Evolutionary conservation across 352 stramenopile species (phyloP).

Genomic region (Globisporangium solare): DNA sequence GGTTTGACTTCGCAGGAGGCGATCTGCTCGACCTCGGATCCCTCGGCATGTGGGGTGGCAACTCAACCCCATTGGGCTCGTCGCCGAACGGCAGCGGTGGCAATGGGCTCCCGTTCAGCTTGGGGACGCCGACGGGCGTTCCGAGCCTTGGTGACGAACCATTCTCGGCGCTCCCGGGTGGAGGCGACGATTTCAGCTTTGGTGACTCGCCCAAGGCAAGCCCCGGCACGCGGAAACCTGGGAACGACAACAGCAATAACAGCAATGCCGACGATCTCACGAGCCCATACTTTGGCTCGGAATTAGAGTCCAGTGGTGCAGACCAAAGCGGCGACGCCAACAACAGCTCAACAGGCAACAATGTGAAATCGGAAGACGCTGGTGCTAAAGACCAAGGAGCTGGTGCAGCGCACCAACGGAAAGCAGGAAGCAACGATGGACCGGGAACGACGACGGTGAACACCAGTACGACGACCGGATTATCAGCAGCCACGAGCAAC

Average conservation of each 20-base stretch:
- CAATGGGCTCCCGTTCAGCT: slow-evolving; percentile 64
- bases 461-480: neutral
- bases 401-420: slow-evolving; percentile 19
- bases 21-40: slow-evolving; percentile 76
- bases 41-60: slow-evolving; percentile 62
- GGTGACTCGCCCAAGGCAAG: slow-evolving; percentile 69
- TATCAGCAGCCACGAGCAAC: neutral
- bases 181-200: slow-evolving; percentile 75
- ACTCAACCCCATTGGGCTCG: slow-evolving; percentile 55
- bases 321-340: slow-evolving; percentile 36
- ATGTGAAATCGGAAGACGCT: slow-evolving; percentile 23
- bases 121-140: slow-evolving; percentile 79
- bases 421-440: neutral
- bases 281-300: slow-evolving; percentile 62
- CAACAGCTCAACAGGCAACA: slow-evolving; percentile 13
- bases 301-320: slow-evolving; percentile 31
- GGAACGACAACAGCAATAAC: slow-evolving; percentile 2
- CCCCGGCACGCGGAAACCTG: slow-evolving; percentile 12
- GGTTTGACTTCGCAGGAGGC: slow-evolving; percentile 73
- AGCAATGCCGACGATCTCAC: slow-evolving; percentile 30
- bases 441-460: slow-evolving; percentile 17
- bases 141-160: slow-evolving; percentile 78
- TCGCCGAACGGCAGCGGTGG: slow-evolving; percentile 52
- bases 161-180: slow-evolving; percentile 41
- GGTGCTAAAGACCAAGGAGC: slow-evolving; percentile 24